Evolutionary conservation across 177 flowering plant species (phyloP).

Genomic region (Vitis hybrid): DNA sequence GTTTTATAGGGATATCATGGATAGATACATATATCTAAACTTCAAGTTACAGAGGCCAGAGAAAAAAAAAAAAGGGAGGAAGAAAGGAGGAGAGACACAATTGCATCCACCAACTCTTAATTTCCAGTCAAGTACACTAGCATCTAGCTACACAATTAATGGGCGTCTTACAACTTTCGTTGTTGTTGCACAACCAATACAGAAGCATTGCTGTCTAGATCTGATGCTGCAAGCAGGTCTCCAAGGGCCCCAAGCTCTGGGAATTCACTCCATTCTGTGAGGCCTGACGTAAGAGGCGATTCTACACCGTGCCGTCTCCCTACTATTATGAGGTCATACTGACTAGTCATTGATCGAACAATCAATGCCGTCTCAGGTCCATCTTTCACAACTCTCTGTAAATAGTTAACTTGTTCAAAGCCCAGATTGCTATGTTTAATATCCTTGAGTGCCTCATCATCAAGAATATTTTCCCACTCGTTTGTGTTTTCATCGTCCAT

Average conservation of each 20-base stretch:
- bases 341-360: slow-evolving; percentile 22
- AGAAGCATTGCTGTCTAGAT: slow-evolving; percentile 10
- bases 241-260: slow-evolving; percentile 22
- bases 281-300: slow-evolving; percentile 11
- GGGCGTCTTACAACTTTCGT: not conserved
- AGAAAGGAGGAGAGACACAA: no score
- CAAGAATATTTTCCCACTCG: slow-evolving; percentile 11
- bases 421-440: not conserved
- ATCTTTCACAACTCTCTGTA: slow-evolving; percentile 25
- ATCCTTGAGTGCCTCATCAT: slow-evolving; percentile 12
- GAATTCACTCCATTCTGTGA: slow-evolving; percentile 16
- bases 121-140: no score
- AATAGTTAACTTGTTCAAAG: slow-evolving; percentile 3
- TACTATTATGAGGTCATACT: slow-evolving; percentile 31
- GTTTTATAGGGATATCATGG: not conserved
- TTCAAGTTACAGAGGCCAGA: no score
- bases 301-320: slow-evolving; percentile 28
- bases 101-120: no score
- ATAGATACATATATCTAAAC: not conserved
- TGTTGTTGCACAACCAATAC: slow-evolving; percentile 33
- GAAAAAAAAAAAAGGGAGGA: no score
- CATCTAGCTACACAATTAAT: no score
- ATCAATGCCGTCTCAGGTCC: slow-evolving; percentile 13
- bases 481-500: not conserved
- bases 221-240: slow-evolving; percentile 23